Conservation (phyloP, 352 stramenopile genomes). For the Pythium myriotylum region DNA sequence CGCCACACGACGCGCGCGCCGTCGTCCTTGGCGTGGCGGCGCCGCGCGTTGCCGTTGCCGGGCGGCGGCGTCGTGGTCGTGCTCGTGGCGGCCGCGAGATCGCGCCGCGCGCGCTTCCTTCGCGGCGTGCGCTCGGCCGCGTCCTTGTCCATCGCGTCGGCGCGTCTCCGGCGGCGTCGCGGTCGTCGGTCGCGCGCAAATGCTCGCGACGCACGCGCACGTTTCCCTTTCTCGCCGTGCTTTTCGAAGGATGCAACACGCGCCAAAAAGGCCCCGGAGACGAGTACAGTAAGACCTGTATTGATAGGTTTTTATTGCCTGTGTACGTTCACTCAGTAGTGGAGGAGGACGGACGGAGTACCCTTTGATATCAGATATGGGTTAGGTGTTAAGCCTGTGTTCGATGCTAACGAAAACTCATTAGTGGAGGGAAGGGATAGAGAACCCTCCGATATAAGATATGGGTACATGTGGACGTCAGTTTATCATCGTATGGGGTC, state of each 20-base stretch:
- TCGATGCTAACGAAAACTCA: too few species aligned
- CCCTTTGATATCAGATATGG: too few species aligned
- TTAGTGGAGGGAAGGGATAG: neutral
- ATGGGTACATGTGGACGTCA: too few species aligned
- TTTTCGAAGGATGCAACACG: constrained; percentile 14
- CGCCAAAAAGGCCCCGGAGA: constrained; percentile 14
- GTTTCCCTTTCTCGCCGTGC: constrained; percentile 19
- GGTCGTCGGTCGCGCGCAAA: constrained; percentile 12
- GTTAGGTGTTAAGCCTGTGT: too few species aligned
- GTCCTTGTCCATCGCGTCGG: constrained; percentile 10
- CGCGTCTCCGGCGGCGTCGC: neutral
- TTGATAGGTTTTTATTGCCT: neutral
- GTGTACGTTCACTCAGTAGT: neutral
- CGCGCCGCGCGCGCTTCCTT: constrained; percentile 50
- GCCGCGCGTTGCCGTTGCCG: neutral
- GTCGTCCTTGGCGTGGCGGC: constrained; percentile 21
- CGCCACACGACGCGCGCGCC: constrained; percentile 68
- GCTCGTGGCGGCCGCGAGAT: constrained; percentile 33
- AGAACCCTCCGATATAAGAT: too few species aligned
- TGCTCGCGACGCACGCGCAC: neutral
- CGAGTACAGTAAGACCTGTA: neutral
- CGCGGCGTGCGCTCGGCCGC: constrained; percentile 20
- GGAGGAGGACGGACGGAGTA: neutral
- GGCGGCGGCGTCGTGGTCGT: constrained; percentile 17
- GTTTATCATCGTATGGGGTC: too few species aligned